These are phyloP conservation scores for Cercophora scortea DNA, from an alignment of 495 filamentous ascomycete species.

Conservation along the genomic window DNA sequence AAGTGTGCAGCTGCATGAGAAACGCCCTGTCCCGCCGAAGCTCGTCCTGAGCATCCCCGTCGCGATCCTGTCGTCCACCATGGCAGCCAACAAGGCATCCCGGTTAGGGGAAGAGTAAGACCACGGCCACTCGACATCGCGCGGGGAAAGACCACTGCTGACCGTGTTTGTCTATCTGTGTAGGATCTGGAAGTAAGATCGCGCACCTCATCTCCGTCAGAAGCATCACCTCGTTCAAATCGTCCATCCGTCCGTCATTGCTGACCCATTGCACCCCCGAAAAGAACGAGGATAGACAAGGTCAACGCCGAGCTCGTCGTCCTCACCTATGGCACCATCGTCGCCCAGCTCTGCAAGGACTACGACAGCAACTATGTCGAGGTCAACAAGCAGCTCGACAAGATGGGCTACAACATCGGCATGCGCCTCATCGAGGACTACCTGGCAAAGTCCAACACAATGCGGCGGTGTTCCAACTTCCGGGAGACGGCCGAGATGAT, in stretches of 20 bases:
- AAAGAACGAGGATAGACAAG: conserved; percentile 58
- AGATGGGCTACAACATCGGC: conserved; percentile 98
- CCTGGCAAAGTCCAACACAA: conserved; percentile 84
- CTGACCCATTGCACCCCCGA: neutral
- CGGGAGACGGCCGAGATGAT: conserved; percentile 95
- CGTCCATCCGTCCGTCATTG: too few species aligned
- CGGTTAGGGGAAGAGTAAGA: conserved; percentile 96
- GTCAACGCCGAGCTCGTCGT: conserved; percentile 91
- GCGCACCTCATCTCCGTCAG: neutral
- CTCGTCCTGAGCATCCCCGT: neutral
- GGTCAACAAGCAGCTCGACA: conserved; percentile 94
- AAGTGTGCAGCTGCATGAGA: conserved; percentile 1
- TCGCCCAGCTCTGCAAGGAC: conserved; percentile 92
- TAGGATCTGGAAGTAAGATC: conserved; percentile 95
- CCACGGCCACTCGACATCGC: neutral
- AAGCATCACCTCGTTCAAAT: too few species aligned
- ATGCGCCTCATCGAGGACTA: conserved; percentile 96
- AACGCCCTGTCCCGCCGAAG: neutral
- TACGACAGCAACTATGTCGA: conserved; percentile 87
- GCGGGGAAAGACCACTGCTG: neutral
- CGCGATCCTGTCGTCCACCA: conserved; percentile 16
- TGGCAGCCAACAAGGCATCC: conserved; percentile 85
- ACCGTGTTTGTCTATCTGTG: neutral
- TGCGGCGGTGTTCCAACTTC: conserved; percentile 80
- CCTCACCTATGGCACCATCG: conserved; percentile 95